Conservation (phyloP, 305 asterid species). For the Fraxinus nigra region DNA sequence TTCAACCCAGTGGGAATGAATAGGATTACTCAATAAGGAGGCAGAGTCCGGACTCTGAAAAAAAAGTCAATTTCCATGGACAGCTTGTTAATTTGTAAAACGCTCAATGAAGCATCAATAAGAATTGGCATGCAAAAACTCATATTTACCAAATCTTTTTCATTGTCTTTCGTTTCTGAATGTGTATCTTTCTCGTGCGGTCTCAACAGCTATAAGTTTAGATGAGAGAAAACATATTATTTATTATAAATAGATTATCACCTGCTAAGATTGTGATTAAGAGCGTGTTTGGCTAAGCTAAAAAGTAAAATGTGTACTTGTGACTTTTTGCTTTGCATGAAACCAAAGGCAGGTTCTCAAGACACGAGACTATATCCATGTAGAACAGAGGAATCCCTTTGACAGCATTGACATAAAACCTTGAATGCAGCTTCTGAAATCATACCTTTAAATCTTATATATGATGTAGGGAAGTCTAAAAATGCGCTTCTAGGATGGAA, state of each 20-base stretch:
- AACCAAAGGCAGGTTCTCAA: conserved; percentile 57
- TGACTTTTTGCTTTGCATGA: background rate
- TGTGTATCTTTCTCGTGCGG: no score
- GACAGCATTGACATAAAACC: conserved; percentile 52
- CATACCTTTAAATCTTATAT: conserved; percentile 5
- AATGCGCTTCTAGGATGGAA: background rate
- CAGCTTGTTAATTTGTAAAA: conserved; percentile 65
- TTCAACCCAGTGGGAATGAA: no score
- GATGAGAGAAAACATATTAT: no score
- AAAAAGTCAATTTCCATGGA: conserved; percentile 57
- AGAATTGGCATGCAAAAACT: conserved; percentile 53
- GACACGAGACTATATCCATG: conserved; percentile 73
- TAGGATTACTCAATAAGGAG: conserved; percentile 34
- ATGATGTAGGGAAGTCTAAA: background rate
- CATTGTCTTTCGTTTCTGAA: background rate
- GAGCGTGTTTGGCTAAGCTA: no score
- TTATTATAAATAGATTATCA: no score
- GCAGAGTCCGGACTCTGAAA: conserved; percentile 38
- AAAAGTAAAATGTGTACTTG: no score
- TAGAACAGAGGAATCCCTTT: conserved; percentile 54
- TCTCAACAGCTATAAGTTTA: no score
- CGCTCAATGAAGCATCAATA: conserved; percentile 94
- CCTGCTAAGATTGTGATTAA: no score
- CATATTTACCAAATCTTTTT: background rate
- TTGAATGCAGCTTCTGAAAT: conserved; percentile 56